Conservation (phyloP, 257 asterid species). For the Przewalskia tangutica region DNA sequence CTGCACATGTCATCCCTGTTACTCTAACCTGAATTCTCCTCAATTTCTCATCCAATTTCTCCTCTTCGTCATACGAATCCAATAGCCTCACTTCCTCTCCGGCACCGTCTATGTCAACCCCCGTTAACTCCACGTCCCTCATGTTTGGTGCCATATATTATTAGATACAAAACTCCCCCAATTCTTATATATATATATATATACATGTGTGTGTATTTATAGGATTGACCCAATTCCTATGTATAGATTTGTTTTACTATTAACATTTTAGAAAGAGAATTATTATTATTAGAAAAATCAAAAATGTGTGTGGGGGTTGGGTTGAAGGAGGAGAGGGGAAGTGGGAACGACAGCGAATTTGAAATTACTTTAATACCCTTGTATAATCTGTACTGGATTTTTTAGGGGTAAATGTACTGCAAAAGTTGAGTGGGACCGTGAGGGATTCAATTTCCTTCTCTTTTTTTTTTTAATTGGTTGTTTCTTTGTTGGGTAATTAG, state of each 20-base stretch:
- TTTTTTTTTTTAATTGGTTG: not conserved
- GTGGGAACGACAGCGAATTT: slow-evolving; percentile 26
- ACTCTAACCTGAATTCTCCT: slow-evolving; percentile 70
- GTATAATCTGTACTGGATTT: slow-evolving; percentile 22
- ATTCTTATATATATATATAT: not conserved
- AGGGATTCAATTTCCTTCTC: not conserved
- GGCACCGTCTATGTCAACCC: slow-evolving; percentile 2
- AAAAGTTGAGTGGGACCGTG: not conserved
- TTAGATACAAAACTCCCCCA: too few relatives aligned
- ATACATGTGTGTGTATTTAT: too few relatives aligned
- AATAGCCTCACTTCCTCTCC: slow-evolving; percentile 64
- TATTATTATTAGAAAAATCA: not conserved
- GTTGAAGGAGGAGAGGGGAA: slow-evolving; percentile 13
- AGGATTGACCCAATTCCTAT: not conserved
- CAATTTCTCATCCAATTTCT: slow-evolving; percentile 24
- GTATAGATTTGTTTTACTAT: not conserved
- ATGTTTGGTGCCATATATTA: slow-evolving; percentile 39
- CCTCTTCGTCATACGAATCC: slow-evolving; percentile 44
- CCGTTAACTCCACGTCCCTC: slow-evolving; percentile 65
- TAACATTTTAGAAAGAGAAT: not conserved
- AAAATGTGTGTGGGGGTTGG: slow-evolving; percentile 20
- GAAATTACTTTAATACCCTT: slow-evolving; percentile 14
- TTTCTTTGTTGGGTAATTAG: not conserved
- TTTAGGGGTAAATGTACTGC: slow-evolving; percentile 29
- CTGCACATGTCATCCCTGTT: slow-evolving; percentile 97